Evolutionary conservation across 805 yeast species (phyloP).

Genomic region (Priceomyces medius): DNA sequence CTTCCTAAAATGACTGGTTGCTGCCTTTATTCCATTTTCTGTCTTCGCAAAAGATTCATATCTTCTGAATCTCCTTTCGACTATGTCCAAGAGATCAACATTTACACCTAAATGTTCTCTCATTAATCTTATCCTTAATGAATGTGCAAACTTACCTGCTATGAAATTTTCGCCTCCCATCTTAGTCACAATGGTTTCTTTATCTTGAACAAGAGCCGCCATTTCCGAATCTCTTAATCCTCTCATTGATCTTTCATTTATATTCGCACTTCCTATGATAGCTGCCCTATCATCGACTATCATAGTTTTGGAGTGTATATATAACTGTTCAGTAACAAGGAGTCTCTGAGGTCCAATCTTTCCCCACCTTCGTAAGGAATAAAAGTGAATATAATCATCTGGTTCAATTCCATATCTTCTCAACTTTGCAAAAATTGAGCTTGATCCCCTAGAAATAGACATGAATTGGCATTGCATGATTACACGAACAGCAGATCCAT

Average conservation of each 20-base stretch:
- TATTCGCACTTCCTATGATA: constrained; percentile 95
- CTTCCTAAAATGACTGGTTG: constrained; percentile 41
- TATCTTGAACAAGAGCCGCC: constrained; percentile 85
- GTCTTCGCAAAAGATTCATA: constrained; percentile 48
- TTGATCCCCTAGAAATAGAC: constrained; percentile 86
- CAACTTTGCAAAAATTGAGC: constrained; percentile 82
- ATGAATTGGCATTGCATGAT: constrained; percentile 96
- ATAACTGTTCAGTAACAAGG: constrained; percentile 85
- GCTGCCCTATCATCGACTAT: constrained; percentile 92
- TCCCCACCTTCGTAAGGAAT: constrained; percentile 94
- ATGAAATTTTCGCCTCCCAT: constrained; percentile 82
- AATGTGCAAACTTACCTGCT: constrained; percentile 88
- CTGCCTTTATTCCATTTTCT: constrained; percentile 41
- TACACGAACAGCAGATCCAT: constrained; percentile 91
- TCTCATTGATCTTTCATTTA: constrained; percentile 93
- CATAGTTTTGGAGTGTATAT: constrained; percentile 90
- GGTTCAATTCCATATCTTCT: constrained; percentile 81
- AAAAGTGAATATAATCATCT: constrained; percentile 87
- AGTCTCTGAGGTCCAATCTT: constrained; percentile 73
- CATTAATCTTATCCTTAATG: constrained; percentile 87
- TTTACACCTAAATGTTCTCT: constrained; percentile 95
- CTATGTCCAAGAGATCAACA: constrained; percentile 78
- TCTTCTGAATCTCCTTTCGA: constrained; percentile 65
- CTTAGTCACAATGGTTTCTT: constrained; percentile 60
- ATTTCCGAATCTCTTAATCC: constrained; percentile 94